Conservation (phyloP, 352 stramenopile genomes). For the Globisporangium mamillatum region DNA sequence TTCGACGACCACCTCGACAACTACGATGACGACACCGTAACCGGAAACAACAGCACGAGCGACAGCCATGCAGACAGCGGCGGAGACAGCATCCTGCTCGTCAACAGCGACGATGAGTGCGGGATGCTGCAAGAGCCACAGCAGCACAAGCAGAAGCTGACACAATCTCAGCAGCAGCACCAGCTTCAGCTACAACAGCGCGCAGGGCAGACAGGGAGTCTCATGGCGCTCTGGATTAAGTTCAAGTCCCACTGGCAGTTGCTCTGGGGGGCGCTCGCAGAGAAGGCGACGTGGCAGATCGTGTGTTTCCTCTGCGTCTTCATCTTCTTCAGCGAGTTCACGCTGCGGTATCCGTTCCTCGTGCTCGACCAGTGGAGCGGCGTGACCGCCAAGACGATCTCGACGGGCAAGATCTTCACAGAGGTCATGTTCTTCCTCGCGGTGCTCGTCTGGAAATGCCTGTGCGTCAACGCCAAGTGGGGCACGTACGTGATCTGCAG, state of each 20-base stretch:
- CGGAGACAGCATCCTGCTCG: slow-evolving; percentile 11
- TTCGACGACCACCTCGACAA: slow-evolving; percentile 34
- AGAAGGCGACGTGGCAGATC: slow-evolving; percentile 39
- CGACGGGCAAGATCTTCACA: slow-evolving; percentile 27
- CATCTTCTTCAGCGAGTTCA: slow-evolving; percentile 51
- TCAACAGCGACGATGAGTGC: slow-evolving; percentile 21
- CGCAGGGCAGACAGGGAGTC: background rate
- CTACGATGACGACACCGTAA: background rate
- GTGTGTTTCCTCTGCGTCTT: slow-evolving; percentile 41
- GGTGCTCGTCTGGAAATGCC: slow-evolving; percentile 31
- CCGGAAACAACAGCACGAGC: slow-evolving; percentile 4
- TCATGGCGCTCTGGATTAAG: background rate
- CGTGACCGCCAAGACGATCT: slow-evolving; percentile 32
- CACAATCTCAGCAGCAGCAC: background rate
- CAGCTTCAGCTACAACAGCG: background rate
- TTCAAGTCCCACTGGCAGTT: slow-evolving; percentile 31
- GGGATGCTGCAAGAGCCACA: slow-evolving; percentile 20
- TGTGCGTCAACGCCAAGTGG: slow-evolving; percentile 35
- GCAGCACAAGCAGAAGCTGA: background rate
- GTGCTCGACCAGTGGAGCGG: slow-evolving; percentile 40
- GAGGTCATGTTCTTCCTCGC: slow-evolving; percentile 33
- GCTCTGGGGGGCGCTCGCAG: slow-evolving; percentile 30
- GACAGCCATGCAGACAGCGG: slow-evolving; percentile 12
- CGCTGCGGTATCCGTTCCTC: slow-evolving; percentile 36
- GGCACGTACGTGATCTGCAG: slow-evolving; percentile 27